Percentiles rank a stretch among this genome's conserved stretches.
Evolutionary conservation across 495 filamentous ascomycete species (phyloP).

Genomic region (Aspergillus conjunctus): DNA sequence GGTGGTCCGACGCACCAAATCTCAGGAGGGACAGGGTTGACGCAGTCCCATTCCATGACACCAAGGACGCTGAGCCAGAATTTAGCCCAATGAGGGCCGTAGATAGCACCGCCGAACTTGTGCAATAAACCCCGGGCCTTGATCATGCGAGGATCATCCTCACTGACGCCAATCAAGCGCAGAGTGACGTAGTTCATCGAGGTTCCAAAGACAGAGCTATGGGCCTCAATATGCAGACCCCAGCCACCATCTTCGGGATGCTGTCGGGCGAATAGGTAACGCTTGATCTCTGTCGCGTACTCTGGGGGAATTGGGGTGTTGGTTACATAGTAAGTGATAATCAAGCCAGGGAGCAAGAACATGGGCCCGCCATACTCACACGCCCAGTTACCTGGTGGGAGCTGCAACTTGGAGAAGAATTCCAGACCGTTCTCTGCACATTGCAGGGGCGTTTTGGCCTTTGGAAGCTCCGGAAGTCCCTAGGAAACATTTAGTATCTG

Average conservation of each 20-base stretch:
- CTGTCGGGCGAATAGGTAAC: conserved; percentile 88
- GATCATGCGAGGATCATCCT: conserved; percentile 82
- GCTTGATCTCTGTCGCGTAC: conserved; percentile 84
- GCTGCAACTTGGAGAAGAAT: conserved; percentile 89
- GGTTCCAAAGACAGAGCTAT: conserved; percentile 89
- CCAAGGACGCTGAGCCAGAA: conserved; percentile 87
- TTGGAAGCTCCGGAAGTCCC: conserved; percentile 71
- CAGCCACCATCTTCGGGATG: conserved; percentile 90
- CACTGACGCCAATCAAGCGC: conserved; percentile 82
- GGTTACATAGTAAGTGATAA: conserved; percentile 89
- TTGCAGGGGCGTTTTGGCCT: conserved; percentile 71
- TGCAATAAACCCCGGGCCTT: conserved; percentile 84
- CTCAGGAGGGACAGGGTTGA: conserved; percentile 92
- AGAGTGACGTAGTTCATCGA: conserved; percentile 85
- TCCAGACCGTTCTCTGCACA: conserved; percentile 78
- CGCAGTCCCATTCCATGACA: conserved; percentile 84
- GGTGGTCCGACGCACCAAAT: conserved; percentile 61
- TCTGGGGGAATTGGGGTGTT: conserved; percentile 82
- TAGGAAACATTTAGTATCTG: conserved; percentile 37
- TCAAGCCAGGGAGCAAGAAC: conserved; percentile 84
- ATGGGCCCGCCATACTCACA: conserved; percentile 93
- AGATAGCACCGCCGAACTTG: conserved; percentile 80
- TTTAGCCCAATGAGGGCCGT: conserved; percentile 93
- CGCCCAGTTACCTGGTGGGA: conserved; percentile 88
- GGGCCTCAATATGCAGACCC: conserved; percentile 96